Evolutionary conservation across 176 grass and related monocot genomes (phyloP).

Genomic region (Neostapfia colusana): DNA sequence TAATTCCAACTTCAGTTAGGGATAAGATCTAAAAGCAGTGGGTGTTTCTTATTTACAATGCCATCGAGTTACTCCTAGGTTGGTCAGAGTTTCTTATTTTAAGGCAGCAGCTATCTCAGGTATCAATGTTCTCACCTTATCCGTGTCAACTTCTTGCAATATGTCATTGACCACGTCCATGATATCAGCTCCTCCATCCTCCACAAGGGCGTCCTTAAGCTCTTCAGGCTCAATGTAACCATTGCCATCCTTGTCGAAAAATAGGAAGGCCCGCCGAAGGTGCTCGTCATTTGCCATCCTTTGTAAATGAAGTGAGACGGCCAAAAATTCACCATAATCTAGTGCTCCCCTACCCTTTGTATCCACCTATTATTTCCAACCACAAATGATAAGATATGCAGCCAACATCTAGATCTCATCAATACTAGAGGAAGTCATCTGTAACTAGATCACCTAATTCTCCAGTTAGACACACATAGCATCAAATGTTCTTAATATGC

Average conservation of each 20-base stretch:
- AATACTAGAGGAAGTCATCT: slow-evolving; percentile 7
- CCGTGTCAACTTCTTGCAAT: slow-evolving; percentile 76
- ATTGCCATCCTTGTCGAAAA: slow-evolving; percentile 75
- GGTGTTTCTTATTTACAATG: not conserved
- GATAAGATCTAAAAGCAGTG: not conserved
- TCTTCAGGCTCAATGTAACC: slow-evolving; percentile 83
- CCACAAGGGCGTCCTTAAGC: slow-evolving; percentile 60
- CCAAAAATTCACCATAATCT: slow-evolving; percentile 92
- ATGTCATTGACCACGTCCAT: slow-evolving; percentile 76
- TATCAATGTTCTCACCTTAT: slow-evolving; percentile 56
- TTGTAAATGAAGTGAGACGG: slow-evolving; percentile 83
- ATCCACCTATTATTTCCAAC: slow-evolving; percentile 61
- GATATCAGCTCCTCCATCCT: slow-evolving; percentile 56
- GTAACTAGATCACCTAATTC: not conserved
- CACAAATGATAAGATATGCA: slow-evolving; percentile 20
- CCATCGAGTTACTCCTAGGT: not conserved
- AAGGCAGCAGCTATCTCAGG: not conserved
- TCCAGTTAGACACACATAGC: not conserved
- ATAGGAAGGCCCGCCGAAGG: slow-evolving; percentile 72
- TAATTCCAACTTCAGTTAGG: not conserved
- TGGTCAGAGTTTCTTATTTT: not conserved
- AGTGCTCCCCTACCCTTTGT: slow-evolving; percentile 66
- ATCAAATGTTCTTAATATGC: slow-evolving; percentile 22
- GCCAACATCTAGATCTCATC: not conserved
- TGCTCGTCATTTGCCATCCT: slow-evolving; percentile 86